Evolutionary conservation across 352 stramenopile species (phyloP).

Genomic region (Phytophthora parvispora): DNA sequence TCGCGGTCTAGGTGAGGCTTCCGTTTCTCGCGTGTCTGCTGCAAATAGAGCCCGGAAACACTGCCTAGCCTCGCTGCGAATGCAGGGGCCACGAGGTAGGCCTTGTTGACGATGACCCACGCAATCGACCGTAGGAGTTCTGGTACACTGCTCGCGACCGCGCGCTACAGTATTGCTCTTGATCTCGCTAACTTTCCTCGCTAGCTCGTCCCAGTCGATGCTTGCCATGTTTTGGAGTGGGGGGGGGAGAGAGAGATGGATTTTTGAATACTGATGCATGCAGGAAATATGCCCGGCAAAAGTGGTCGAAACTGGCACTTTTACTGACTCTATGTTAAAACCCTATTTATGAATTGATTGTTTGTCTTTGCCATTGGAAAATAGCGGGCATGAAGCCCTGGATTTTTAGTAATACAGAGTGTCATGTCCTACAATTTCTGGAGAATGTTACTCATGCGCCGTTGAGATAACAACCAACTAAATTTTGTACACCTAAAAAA

Average conservation of each 20-base stretch:
- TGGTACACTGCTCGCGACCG: neutral
- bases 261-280: neutral
- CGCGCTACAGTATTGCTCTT: neutral
- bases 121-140: neutral
- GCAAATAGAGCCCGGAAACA: too few species aligned
- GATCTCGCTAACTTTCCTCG: neutral
- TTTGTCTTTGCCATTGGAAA: neutral
- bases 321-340: neutral
- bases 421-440: neutral
- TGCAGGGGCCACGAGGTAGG: neutral
- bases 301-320: neutral
- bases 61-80: neutral
- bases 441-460: too few species aligned
- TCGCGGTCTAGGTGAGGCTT: too few species aligned
- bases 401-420: neutral
- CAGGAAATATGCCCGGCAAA: neutral
- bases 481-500: too few species aligned
- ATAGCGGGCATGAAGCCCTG: neutral
- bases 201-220: neutral
- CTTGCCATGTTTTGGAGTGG: neutral
- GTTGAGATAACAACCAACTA: too few species aligned
- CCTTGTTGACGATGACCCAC: neutral
- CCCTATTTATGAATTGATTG: neutral
- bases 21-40: too few species aligned
- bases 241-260: neutral